Evolutionary conservation across 768 basidiomycete genomes (phyloP), one percentile per base, ranked within the genome.

Genomic region (Boletellus sp.): DNA sequence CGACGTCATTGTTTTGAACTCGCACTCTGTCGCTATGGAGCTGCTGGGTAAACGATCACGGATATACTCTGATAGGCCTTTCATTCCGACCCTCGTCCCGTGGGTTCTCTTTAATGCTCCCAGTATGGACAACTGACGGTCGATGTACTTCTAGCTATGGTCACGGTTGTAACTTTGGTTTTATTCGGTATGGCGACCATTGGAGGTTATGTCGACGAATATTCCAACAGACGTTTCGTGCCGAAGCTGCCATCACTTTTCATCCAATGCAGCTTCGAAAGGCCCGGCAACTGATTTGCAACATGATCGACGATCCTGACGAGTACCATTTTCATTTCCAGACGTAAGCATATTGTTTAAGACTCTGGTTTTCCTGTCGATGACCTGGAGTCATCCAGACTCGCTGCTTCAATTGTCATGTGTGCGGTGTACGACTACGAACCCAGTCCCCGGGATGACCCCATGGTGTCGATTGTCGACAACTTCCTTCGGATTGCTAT

Each of bases 341-440:
- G 10, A 56, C 47, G 38, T 55, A 37, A 44, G 47, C 9, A 4
- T 11, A 16, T 24, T n/a, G 16, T 13, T 32, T 17, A 20, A 19
- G 7, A 28, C 7, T 28, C 3, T 3, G 19, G 32, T 34, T 4
- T 15, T 19, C n/a, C n/a, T 33, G 11, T 33, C 9, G 28, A 35
- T 13, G 9, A 4, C 11, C 7, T 3, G 19, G 9, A 4, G 8
- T 17, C 12, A 13, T 6, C 34, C 31, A 71, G 72, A 34, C 53
- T 63, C 32, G 53, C 72, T 8, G 63, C 57, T 61, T 48, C 66
- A 56, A 64, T 73, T 40, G 55, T 57, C 8, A 46, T 61, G 33
- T 46, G 42, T n/a, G 34, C 23, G 6, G 37, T 54, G 20, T 54
- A 57, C 17, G 60, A 46, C 36, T 61, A 61, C 20, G 54, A 61